Evolutionary conservation across 106 monocot genomes (phyloP), one percentile per base, ranked within the genome.

Genomic region (Dendrobium officinale): DNA sequence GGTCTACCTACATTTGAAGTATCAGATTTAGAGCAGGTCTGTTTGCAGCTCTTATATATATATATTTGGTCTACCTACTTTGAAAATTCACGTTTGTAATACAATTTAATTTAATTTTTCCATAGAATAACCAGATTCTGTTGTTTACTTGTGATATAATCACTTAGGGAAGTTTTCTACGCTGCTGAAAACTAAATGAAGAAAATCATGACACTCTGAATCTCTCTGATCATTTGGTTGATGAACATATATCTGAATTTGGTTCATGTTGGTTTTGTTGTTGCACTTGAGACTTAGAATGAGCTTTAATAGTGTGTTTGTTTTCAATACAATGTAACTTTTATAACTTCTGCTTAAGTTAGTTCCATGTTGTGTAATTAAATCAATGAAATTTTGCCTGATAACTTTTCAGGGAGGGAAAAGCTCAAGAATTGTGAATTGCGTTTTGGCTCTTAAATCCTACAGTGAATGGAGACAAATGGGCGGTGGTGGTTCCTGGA

Each of bases 11-110:
- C 84, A 37, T 99, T 99, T 84, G 95, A 99, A 84, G 95, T 94
- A 66, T 99, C 92, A 31, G 98, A 99, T 85, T 81, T 99, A 15
- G 98, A 99, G 80, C 89, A 99, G 92, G 98, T 99, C 15, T n/a
- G 82, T 66, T 78, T 78, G 55, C 40, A 59, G 40, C 40, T 77
- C 49, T 13, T 31, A 54, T 33, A 20, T 70, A 47, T 47, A 47
- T 47, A 9, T 6, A 47, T 31, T 31, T 11, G 7, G 48, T 48
- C 1, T 48, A 48, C 11, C 7, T 11, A 7, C 48, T 48, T 48
- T 48, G 11, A 11, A 48, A 9, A 51, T 51, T 2, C 13, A 13
- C 13, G 13, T 3, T 51, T 51, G 10, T 51, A 10, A 51, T 51
- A 51, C 51, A 51, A 51, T 13, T 51, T 51, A 2, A 51, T 51